Conservation (phyloP, 257 asterid genomes). For the Linderniella brevidens region DNA sequence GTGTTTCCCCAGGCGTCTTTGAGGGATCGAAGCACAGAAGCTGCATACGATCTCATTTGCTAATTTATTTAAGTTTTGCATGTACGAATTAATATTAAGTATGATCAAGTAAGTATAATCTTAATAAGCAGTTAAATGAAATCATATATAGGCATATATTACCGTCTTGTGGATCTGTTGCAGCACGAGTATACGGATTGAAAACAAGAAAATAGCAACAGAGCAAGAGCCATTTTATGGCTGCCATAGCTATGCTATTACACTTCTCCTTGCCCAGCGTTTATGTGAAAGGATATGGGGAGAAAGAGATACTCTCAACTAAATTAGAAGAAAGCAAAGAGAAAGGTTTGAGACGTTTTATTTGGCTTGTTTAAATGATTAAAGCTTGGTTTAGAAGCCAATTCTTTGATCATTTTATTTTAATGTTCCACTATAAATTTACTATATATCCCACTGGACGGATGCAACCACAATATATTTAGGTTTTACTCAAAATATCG, state of each 20-base stretch:
- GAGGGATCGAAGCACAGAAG: constrained; percentile 58
- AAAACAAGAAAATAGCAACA: constrained; percentile 10
- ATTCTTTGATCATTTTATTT: neutral
- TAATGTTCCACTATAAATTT: no score
- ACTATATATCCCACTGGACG: no score
- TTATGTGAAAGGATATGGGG: no score
- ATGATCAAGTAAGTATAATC: neutral
- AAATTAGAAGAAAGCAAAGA: neutral
- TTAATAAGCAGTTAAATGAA: neutral
- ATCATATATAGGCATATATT: neutral
- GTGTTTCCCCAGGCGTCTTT: constrained; percentile 61
- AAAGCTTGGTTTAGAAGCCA: constrained; percentile 25
- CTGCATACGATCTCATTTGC: constrained; percentile 20
- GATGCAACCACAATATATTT: no score
- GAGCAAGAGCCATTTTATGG: constrained; percentile 9
- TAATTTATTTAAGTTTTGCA: no score
- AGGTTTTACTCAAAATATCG: no score
- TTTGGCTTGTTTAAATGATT: constrained; percentile 16
- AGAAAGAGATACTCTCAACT: neutral
- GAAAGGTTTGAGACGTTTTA: constrained; percentile 5
- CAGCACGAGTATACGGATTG: constrained; percentile 9
- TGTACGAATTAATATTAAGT: neutral
- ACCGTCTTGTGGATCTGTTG: constrained; percentile 40
- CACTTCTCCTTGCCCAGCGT: neutral
- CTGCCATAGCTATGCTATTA: constrained; percentile 9